Evolutionary conservation across 441 rosid species (phyloP).

Genomic region (Euphorbia schlechtendalii): DNA sequence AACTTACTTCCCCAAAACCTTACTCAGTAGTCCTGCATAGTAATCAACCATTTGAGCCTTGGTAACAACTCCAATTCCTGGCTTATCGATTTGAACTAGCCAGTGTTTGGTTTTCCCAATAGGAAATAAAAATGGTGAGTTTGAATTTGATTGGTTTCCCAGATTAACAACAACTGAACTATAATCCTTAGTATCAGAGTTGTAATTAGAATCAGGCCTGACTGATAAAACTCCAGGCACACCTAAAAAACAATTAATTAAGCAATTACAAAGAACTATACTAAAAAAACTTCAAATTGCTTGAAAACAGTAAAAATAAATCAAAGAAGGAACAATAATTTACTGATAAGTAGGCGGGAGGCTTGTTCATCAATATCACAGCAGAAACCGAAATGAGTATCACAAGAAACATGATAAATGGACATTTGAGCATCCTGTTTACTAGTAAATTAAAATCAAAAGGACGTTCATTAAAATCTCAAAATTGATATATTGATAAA

Average conservation of each 20-base stretch:
- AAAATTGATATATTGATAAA: conserved; percentile 9
- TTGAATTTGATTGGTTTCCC: conserved; percentile 5
- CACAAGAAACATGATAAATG: conserved; percentile 56
- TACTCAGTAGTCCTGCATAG: conserved; percentile 57
- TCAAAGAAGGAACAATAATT: conserved; percentile 18
- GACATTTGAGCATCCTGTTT: conserved; percentile 67
- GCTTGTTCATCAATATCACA: conserved; percentile 62
- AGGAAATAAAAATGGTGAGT: conserved; percentile 45
- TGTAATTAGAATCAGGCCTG: conserved; percentile 48
- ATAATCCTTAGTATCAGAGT: conserved; percentile 38
- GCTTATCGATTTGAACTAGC: conserved; percentile 65
- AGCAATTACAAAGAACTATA: conserved; percentile 7
- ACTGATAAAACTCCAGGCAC: conserved; percentile 65
- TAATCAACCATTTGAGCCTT: conserved; percentile 95
- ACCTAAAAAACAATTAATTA: conserved; percentile 33
- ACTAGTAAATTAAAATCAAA: conserved; percentile 27
- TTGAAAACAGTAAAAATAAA: background rate
- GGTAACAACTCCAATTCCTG: conserved; percentile 69
- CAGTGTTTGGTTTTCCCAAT: conserved; percentile 50
- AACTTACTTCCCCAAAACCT: conserved; percentile 70
- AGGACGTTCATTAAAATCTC: conserved; percentile 2
- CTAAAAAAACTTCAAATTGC: background rate
- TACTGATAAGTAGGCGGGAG: conserved; percentile 51
- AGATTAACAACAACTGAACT: conserved; percentile 17
- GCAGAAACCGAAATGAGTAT: conserved; percentile 60